Percentiles rank a stretch among this genome's conserved stretches.
These are phyloP conservation scores for Beauveria bassiana DNA, from an alignment of 2,329 filamentous ascomycete species.

Conservation along the genomic window DNA sequence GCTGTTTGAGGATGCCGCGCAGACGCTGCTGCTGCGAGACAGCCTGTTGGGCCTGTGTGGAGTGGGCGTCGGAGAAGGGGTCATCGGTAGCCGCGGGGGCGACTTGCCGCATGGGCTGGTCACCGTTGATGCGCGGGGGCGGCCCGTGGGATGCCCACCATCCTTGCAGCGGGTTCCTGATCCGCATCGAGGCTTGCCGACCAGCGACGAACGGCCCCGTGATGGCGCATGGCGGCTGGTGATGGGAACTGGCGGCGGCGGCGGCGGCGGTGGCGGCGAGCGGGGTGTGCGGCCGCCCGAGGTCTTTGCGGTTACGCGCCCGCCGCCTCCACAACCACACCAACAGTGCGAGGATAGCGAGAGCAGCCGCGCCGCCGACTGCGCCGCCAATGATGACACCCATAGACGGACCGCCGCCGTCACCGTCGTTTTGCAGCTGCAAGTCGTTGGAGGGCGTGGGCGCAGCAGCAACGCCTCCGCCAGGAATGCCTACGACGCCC, in stretches of 20 bases:
- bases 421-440: not conserved
- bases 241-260: not conserved
- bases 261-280: not conserved
- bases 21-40: slow-evolving; percentile 16
- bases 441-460: not conserved
- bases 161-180: not conserved
- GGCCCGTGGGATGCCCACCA: not conserved
- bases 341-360: slow-evolving; percentile 37
- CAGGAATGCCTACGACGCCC: not conserved
- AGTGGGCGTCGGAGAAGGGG: slow-evolving; percentile 43
- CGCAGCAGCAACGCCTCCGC: not conserved
- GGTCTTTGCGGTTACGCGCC: slow-evolving; percentile 27
- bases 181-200: not conserved
- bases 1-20: slow-evolving; percentile 26
- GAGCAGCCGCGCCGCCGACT: slow-evolving; percentile 37
- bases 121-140: not conserved
- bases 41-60: slow-evolving; percentile 23
- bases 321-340: slow-evolving; percentile 43
- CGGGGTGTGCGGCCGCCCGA: slow-evolving; percentile 10
- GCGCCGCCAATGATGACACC: slow-evolving; percentile 43
- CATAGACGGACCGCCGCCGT: slow-evolving; percentile 14
- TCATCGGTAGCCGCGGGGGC: slow-evolving; percentile 21
- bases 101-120: not conserved
- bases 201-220: slow-evolving; percentile 3
- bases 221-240: not conserved